These are phyloP conservation scores for Ogataea populi-albae DNA, from an alignment of 805 yeast genomes.

Conservation along the genomic window DNA sequence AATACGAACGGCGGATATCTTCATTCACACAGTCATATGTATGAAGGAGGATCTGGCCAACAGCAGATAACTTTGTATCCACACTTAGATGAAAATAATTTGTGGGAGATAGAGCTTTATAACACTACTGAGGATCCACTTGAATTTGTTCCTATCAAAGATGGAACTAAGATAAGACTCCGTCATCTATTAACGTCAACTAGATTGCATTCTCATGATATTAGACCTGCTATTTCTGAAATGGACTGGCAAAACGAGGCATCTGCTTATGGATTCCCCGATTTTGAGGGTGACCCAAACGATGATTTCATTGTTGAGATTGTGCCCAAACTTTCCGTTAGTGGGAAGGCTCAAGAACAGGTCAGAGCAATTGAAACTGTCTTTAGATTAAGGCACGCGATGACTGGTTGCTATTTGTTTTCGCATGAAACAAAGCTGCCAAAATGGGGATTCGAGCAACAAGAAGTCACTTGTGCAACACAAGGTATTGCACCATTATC, in stretches of 20 bases:
- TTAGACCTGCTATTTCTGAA: constrained; percentile 72
- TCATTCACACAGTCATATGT: constrained; percentile 72
- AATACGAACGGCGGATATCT: constrained; percentile 77
- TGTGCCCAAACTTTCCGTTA: constrained; percentile 48
- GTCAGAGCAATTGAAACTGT: constrained; percentile 67
- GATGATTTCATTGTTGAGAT: constrained; percentile 80
- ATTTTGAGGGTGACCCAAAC: constrained; percentile 78
- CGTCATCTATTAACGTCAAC: constrained; percentile 54
- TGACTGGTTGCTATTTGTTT: constrained; percentile 74
- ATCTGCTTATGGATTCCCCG: constrained; percentile 71
- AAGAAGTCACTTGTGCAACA: constrained; percentile 77
- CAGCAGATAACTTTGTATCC: constrained; percentile 82
- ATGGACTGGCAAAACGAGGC: constrained; percentile 85
- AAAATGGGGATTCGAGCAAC: constrained; percentile 80
- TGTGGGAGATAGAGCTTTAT: constrained; percentile 68
- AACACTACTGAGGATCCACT: constrained; percentile 56
- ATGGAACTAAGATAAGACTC: constrained; percentile 71
- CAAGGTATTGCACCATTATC: constrained; percentile 61
- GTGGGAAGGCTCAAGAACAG: constrained; percentile 50
- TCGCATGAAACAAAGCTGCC: constrained; percentile 77
- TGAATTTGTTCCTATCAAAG: constrained; percentile 57
- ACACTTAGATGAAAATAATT: constrained; percentile 70
- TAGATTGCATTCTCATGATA: constrained; percentile 81
- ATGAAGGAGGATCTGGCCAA: constrained; percentile 78
- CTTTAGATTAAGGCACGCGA: constrained; percentile 73